Conservation (phyloP, 1,139 yeast species). For the Debaryomyces subglobosus region DNA sequence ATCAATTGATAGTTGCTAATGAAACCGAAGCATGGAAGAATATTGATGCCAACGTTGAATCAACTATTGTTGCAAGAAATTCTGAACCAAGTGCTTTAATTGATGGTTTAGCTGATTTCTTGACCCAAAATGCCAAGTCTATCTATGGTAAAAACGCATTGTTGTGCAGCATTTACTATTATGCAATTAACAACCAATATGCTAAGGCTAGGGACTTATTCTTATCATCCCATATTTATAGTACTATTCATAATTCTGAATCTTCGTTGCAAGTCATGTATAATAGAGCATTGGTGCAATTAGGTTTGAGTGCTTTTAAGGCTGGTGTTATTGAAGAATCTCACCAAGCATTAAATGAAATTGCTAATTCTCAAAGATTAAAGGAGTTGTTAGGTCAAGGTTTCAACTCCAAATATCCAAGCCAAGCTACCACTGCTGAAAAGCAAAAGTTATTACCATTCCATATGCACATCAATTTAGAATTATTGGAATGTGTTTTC, state of each 20-base stretch:
- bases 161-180: slow-evolving; percentile 84
- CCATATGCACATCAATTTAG: slow-evolving; percentile 97
- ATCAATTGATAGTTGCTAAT: slow-evolving; percentile 65
- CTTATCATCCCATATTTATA: slow-evolving; percentile 81
- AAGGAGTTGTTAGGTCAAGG: slow-evolving; percentile 97
- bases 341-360: slow-evolving; percentile 85
- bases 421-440: slow-evolving; percentile 60
- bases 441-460: slow-evolving; percentile 90
- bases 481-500: slow-evolving; percentile 91
- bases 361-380: slow-evolving; percentile 82
- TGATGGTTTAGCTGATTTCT: slow-evolving; percentile 63
- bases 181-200: slow-evolving; percentile 86
- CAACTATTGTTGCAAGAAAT: slow-evolving; percentile 36
- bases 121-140: slow-evolving; percentile 67
- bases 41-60: slow-evolving; percentile 29
- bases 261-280: slow-evolving; percentile 86
- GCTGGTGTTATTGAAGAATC: slow-evolving; percentile 83
- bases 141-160: slow-evolving; percentile 81
- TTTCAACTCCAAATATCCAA: slow-evolving; percentile 66
- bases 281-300: slow-evolving; percentile 93
- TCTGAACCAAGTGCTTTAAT: slow-evolving; percentile 52
- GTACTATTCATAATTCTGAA: slow-evolving; percentile 81
- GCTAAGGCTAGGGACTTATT: slow-evolving; percentile 85
- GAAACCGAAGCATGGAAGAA: slow-evolving; percentile 75
- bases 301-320: slow-evolving; percentile 96